Evolutionary conservation across 1,284 basidiomycete species (phyloP).

Genomic region (Microbotryum violaceum): DNA sequence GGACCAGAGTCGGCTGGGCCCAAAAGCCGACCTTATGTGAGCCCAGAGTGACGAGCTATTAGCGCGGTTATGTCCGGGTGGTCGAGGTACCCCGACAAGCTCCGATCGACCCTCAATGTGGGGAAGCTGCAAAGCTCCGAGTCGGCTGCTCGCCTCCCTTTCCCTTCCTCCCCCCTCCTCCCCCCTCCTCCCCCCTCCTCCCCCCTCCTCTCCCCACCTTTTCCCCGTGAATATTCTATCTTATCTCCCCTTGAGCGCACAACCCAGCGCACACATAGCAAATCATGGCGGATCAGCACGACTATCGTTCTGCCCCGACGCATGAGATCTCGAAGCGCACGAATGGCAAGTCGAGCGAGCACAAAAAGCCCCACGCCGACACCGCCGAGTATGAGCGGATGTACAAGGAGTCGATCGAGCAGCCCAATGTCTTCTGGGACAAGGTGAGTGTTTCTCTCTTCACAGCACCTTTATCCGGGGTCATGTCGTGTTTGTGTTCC

Average conservation of each 20-base stretch:
- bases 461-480: not conserved
- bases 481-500: not conserved
- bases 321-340: constrained; percentile 23
- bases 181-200: not conserved
- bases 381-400: constrained; percentile 52
- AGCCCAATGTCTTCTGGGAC: constrained; percentile 79
- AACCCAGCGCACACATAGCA: not conserved
- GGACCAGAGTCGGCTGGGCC: too few relatives aligned
- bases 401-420: constrained; percentile 42
- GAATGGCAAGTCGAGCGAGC: constrained; percentile 4
- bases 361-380: constrained; percentile 51
- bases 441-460: constrained; percentile 50
- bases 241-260: not conserved
- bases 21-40: too few relatives aligned
- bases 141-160: not conserved
- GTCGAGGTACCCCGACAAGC: too few relatives aligned
- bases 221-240: not conserved
- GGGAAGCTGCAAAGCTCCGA: not conserved
- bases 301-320: constrained; percentile 14
- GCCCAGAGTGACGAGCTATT: too few relatives aligned
- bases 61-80: too few relatives aligned
- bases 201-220: not conserved
- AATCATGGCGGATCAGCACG: constrained; percentile 5
- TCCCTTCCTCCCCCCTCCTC: not conserved
- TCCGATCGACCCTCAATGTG: too few relatives aligned